Conservation (phyloP, 441 rosid species). For the Biscutella laevigata region DNA sequence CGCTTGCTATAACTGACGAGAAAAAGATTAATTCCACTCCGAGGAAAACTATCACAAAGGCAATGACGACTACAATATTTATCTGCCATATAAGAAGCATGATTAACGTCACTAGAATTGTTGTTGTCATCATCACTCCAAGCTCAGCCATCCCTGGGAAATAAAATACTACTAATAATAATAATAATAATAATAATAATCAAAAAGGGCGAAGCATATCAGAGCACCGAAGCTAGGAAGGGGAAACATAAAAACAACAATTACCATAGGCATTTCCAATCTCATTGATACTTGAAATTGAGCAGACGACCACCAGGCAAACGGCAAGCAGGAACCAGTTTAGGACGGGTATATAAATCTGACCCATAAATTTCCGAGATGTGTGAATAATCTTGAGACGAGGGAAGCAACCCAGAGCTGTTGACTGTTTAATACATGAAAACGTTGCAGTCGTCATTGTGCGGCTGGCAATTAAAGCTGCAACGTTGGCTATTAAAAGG, state of each 20-base stretch:
- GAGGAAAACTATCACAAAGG: constrained; percentile 56
- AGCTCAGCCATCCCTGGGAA: constrained; percentile 85
- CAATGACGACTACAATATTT: constrained; percentile 64
- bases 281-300: constrained; percentile 70
- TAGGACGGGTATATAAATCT: constrained; percentile 92
- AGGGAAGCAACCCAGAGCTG: constrained; percentile 92
- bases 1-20: constrained; percentile 74
- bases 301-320: constrained; percentile 67
- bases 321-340: constrained; percentile 93
- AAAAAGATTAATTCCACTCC: constrained; percentile 74
- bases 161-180: no score
- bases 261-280: constrained; percentile 98
- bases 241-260: constrained; percentile 1
- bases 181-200: no score
- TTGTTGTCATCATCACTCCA: constrained; percentile 98
- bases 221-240: constrained; percentile 1
- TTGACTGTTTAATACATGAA: constrained; percentile 94
- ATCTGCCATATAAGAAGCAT: constrained; percentile 99
- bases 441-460: constrained; percentile 95
- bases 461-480: constrained; percentile 93
- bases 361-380: constrained; percentile 96
- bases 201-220: background rate
- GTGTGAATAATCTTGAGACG: constrained; percentile 95
- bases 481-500: constrained; percentile 70
- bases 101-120: constrained; percentile 74